Evolutionary conservation across 1,139 yeast species (phyloP), one percentile per base, ranked within the genome.

Genomic region (Yamadazyma trypodendri): DNA sequence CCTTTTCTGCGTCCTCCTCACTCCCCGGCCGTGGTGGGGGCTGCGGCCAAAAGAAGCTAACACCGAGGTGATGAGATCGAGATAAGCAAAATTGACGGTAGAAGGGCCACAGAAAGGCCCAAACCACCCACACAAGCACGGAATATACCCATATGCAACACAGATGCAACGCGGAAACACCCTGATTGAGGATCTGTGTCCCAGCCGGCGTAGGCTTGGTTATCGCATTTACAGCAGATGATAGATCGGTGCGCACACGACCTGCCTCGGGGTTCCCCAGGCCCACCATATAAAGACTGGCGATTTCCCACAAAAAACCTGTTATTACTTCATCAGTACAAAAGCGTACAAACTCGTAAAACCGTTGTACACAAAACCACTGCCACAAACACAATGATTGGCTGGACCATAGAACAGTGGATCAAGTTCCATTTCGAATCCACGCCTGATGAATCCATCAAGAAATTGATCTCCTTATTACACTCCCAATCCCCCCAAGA

Each of bases 331-430:
- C 9, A 11, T 5, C 6, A 23, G n/a, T 12, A 23, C 25, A 7
- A 23, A 23, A 11, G n/a, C 8, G n/a, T 7, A 7, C 6, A 23
- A 23, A 6, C 25, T 10, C 25, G n/a, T 11, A 12, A 7, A 24
- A 7, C 11, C 11, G 12, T 9, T 23, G 12, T 23, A 5, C 24
- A 5, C 24, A 23, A 9, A 10, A 9, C 4, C 12, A 23, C n/a
- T n/a, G 12, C 11, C 11, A 9, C 6, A 7, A 9, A 10, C 24
- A 23, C 23, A 6, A 28, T 28, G 31, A n/a, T 45, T 28, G 76
- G 75, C 17, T 72, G 75, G 76, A 61, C 72, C 11, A 58, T 65
- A 20, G 55, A 55, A 32, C 72, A 89, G 47, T 89, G 96, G 96
- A 65, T 72, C 32, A 62, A 73, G 30, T 84, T 77, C 68, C 95